These are phyloP conservation scores for Penicillium riverlandense DNA, from an alignment of 495 filamentous ascomycete genomes.

Conservation along the genomic window DNA sequence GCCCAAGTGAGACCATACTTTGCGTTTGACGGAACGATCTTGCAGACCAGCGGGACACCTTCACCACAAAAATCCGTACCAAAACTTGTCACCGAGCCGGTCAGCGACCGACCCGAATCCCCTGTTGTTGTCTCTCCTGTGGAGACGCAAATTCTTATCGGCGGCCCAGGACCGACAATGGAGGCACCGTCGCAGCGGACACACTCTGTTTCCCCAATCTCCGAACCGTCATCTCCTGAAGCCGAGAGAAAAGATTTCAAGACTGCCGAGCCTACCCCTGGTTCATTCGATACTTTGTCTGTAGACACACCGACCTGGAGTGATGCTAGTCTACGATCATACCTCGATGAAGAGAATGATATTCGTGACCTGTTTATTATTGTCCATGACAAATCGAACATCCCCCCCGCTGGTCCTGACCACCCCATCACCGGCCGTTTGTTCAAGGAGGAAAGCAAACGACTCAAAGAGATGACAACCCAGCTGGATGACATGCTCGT, in stretches of 20 bases:
- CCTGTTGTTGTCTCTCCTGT: slow-evolving; percentile 63
- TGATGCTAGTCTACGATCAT: slow-evolving; percentile 74
- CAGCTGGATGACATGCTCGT: slow-evolving; percentile 81
- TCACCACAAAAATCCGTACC: slow-evolving; percentile 27
- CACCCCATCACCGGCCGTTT: slow-evolving; percentile 77
- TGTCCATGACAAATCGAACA: slow-evolving; percentile 81
- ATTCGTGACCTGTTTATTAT: slow-evolving; percentile 86
- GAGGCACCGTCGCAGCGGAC: slow-evolving; percentile 62
- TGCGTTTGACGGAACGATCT: slow-evolving; percentile 1
- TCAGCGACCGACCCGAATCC: slow-evolving; percentile 45
- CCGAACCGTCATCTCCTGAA: slow-evolving; percentile 61
- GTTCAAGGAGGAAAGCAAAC: slow-evolving; percentile 78
- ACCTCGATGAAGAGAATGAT: slow-evolving; percentile 87
- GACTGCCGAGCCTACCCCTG: slow-evolving; percentile 22
- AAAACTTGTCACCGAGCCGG: slow-evolving; percentile 35
- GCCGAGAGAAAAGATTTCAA: slow-evolving; percentile 38
- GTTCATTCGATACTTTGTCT: slow-evolving; percentile 35
- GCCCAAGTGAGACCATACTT: slow-evolving; percentile 12
- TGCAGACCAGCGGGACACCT: slow-evolving; percentile 21
- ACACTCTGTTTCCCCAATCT: slow-evolving; percentile 49
- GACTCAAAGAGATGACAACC: slow-evolving; percentile 73
- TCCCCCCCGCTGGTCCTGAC: slow-evolving; percentile 65
- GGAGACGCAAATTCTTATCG: slow-evolving; percentile 21
- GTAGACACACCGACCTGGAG: slow-evolving; percentile 60
- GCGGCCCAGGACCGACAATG: slow-evolving; percentile 51